Conservation (phyloP, 257 asterid species). For the Penstemon barbatus region DNA sequence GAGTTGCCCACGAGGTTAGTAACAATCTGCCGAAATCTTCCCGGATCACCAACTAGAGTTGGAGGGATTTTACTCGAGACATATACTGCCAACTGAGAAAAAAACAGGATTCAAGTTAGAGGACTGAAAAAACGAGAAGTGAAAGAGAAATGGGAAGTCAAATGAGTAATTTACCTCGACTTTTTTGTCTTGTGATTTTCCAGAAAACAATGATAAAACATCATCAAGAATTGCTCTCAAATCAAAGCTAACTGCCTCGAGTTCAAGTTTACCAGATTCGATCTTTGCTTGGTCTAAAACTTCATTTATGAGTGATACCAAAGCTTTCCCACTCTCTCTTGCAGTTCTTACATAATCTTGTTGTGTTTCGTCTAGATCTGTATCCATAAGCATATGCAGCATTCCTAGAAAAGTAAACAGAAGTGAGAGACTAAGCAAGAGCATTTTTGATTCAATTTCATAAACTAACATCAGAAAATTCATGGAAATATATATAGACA, state of each 20-base stretch:
- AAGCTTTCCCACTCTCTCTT: constrained; percentile 96
- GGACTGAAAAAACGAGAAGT: constrained; percentile 12
- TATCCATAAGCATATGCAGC: constrained; percentile 98
- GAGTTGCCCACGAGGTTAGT: constrained; percentile 93
- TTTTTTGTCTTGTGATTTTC: constrained; percentile 83
- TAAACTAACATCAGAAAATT: background rate
- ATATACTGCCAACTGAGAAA: constrained; percentile 81
- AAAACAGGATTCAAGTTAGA: constrained; percentile 13
- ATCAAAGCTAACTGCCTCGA: constrained; percentile 58
- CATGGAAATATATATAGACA: background rate
- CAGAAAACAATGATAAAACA: constrained; percentile 65
- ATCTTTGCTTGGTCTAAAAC: constrained; percentile 96
- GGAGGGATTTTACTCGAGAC: constrained; percentile 80
- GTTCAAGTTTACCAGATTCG: constrained; percentile 99
- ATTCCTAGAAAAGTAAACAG: constrained; percentile 53
- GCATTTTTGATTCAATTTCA: constrained; percentile 1
- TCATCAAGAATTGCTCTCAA: constrained; percentile 45
- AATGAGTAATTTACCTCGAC: constrained; percentile 64
- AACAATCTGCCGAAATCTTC: constrained; percentile 87
- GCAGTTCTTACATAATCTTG: constrained; percentile 95
- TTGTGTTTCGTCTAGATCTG: constrained; percentile 89
- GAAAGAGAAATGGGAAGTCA: constrained; percentile 5
- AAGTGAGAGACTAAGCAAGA: constrained; percentile 16
- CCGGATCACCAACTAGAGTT: constrained; percentile 86
- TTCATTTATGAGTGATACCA: constrained; percentile 94